Evolutionary conservation across 345 rosid species (phyloP).

Genomic region (Murraya paniculata): DNA sequence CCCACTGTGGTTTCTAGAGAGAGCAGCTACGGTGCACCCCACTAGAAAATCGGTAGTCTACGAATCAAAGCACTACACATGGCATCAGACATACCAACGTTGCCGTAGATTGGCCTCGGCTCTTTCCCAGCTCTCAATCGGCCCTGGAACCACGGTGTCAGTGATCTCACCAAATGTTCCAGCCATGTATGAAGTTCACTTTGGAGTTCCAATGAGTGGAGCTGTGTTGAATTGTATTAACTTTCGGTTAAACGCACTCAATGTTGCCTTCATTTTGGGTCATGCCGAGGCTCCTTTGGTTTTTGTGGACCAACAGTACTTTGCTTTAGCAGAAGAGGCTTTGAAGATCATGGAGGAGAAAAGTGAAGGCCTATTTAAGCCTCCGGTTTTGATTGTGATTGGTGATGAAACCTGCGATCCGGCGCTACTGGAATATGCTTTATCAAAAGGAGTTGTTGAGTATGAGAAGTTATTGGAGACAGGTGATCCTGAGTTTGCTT

Average conservation of each 20-base stretch:
- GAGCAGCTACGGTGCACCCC: constrained; percentile 86
- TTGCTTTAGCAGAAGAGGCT: constrained; percentile 68
- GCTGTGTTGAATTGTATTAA: constrained; percentile 79
- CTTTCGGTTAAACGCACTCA: constrained; percentile 67
- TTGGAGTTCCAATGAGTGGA: constrained; percentile 92
- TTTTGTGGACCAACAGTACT: constrained; percentile 87
- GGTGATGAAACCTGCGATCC: constrained; percentile 56
- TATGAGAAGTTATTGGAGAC: constrained; percentile 69
- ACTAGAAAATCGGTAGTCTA: constrained; percentile 62
- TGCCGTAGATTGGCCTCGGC: constrained; percentile 92
- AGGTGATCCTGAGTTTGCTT: constrained; percentile 70
- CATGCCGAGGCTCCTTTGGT: constrained; percentile 65
- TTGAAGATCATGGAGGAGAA: constrained; percentile 56
- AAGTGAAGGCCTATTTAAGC: constrained; percentile 42
- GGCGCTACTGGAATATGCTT: constrained; percentile 44
- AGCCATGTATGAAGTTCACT: constrained; percentile 87
- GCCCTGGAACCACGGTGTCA: constrained; percentile 78
- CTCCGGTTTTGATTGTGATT: constrained; percentile 67
- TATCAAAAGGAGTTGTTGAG: constrained; percentile 66
- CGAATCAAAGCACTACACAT: constrained; percentile 64
- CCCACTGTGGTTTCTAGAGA: constrained; percentile 81
- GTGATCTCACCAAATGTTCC: constrained; percentile 84
- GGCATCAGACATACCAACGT: constrained; percentile 78
- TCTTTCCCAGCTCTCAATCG: constrained; percentile 57
- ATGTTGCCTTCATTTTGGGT: constrained; percentile 68